Evolutionary conservation across 108 stramenopile species (phyloP).

Genomic region (Pseudonitzschia multistriata): DNA sequence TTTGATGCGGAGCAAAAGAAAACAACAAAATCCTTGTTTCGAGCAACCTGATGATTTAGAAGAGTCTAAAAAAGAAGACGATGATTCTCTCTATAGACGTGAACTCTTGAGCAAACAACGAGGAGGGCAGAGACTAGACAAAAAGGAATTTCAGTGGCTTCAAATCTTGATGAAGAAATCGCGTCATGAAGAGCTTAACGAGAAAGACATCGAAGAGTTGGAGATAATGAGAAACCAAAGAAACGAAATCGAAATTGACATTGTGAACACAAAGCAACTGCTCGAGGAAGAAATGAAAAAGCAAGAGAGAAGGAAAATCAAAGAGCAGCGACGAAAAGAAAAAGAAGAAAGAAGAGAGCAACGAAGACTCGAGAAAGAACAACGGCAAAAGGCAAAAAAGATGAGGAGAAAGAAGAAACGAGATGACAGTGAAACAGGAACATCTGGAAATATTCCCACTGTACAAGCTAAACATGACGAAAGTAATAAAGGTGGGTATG

Average conservation of each 20-base stretch:
- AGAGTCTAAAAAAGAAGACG: not conserved
- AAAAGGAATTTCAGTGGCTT: conserved; percentile 20
- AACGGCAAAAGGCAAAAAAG: not conserved
- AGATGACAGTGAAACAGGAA: not conserved
- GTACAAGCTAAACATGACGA: conserved; percentile 1
- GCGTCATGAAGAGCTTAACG: conserved; percentile 8
- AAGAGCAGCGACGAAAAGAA: conserved; percentile 16
- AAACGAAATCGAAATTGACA: not conserved
- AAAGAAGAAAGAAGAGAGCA: conserved; percentile 5
- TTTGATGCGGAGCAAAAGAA: conserved; percentile 4
- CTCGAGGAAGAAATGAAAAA: conserved; percentile 12
- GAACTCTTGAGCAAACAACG: not conserved
- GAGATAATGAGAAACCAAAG: conserved; percentile 20
- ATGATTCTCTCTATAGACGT: conserved; percentile 11
- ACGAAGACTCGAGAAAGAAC: conserved; percentile 1
- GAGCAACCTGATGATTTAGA: not conserved
- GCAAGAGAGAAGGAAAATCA: not conserved
- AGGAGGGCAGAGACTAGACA: conserved; percentile 22
- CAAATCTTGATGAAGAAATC: conserved; percentile 16
- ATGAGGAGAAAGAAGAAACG: conserved; percentile 1
- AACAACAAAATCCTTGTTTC: too few relatives aligned
- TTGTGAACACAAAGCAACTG: conserved; percentile 9
- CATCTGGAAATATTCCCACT: not conserved
- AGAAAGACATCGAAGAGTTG: conserved; percentile 23
- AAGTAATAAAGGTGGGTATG: conserved; percentile 1